Evolutionary conservation across 2,329 filamentous ascomycete genomes (phyloP).

Genomic region (Paramyrothecium sp.): DNA sequence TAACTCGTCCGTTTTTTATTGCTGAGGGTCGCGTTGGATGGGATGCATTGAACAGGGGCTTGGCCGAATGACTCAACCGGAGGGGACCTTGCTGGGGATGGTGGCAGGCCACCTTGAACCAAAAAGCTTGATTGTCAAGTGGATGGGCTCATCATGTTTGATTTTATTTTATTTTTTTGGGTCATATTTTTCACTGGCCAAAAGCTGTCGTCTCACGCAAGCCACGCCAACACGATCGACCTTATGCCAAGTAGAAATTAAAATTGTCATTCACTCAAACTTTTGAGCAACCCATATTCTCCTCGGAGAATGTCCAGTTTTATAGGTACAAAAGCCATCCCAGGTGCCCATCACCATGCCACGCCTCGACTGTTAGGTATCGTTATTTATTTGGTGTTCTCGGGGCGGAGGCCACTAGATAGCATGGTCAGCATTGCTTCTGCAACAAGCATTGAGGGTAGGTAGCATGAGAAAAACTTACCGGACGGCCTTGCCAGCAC

Average conservation of each 20-base stretch:
- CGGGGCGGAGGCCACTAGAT: slow-evolving; percentile 70
- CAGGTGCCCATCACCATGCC: not conserved
- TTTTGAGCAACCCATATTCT: slow-evolving; percentile 6
- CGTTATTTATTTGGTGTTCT: slow-evolving; percentile 74
- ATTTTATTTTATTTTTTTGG: too few species aligned
- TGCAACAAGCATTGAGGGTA: not conserved
- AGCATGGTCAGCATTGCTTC: slow-evolving; percentile 17
- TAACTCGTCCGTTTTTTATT: too few species aligned
- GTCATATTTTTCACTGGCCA: too few species aligned
- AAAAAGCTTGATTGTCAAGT: too few species aligned
- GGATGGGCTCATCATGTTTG: too few species aligned
- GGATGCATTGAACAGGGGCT: too few species aligned
- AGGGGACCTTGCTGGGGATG: too few species aligned
- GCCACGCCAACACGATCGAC: too few species aligned
- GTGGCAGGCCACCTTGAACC: too few species aligned
- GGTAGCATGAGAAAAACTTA: slow-evolving; percentile 35
- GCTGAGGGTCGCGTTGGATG: too few species aligned
- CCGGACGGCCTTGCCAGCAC: slow-evolving; percentile 95
- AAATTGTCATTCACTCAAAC: not conserved
- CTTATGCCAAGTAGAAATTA: not conserved
- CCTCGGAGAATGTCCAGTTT: not conserved
- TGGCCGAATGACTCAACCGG: too few species aligned
- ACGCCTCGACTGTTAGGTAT: not conserved
- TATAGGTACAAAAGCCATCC: slow-evolving; percentile 5
- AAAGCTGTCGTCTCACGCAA: too few species aligned